These are phyloP conservation scores for Candida sanyiensis DNA, from an alignment of 805 yeast genomes.

Conservation along the genomic window DNA sequence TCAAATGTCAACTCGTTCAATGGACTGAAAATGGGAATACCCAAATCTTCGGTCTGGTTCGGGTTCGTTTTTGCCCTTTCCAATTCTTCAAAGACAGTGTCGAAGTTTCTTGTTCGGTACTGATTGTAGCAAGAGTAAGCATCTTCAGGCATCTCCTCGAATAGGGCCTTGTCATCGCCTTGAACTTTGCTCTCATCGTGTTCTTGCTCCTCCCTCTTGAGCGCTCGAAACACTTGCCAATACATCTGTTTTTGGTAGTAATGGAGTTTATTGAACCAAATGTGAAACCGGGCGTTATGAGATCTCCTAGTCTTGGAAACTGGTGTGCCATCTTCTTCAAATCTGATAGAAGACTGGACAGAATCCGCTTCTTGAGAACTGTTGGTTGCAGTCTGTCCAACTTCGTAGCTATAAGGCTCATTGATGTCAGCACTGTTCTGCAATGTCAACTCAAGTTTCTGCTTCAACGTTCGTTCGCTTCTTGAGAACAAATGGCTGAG, in stretches of 20 bases:
- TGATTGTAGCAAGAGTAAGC: slow-evolving; percentile 16
- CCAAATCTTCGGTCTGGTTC: neutral
- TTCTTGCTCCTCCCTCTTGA: neutral
- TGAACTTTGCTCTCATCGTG: neutral
- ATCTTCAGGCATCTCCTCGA: slow-evolving; percentile 9
- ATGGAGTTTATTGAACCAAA: slow-evolving; percentile 9
- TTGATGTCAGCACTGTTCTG: slow-evolving; percentile 7
- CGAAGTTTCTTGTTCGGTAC: slow-evolving; percentile 13
- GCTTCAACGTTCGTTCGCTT: neutral
- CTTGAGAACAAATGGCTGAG: slow-evolving; percentile 2
- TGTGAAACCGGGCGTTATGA: slow-evolving; percentile 8
- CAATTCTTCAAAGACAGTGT: slow-evolving; percentile 6
- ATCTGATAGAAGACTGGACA: slow-evolving; percentile 7
- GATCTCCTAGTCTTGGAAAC: slow-evolving; percentile 8
- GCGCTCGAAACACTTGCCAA: neutral
- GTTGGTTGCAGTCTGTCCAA: neutral
- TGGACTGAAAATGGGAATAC: slow-evolving; percentile 13
- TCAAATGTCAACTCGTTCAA: slow-evolving; percentile 16
- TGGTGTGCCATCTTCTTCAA: slow-evolving; percentile 9
- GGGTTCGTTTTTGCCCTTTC: neutral
- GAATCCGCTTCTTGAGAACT: neutral
- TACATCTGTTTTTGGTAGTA: slow-evolving; percentile 5
- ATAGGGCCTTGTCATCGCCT: neutral
- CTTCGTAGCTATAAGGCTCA: slow-evolving; percentile 3
- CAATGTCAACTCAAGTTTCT: slow-evolving; percentile 1